Evolutionary conservation across 352 stramenopile species (phyloP).

Genomic region (Halophytophthora polymorphica): DNA sequence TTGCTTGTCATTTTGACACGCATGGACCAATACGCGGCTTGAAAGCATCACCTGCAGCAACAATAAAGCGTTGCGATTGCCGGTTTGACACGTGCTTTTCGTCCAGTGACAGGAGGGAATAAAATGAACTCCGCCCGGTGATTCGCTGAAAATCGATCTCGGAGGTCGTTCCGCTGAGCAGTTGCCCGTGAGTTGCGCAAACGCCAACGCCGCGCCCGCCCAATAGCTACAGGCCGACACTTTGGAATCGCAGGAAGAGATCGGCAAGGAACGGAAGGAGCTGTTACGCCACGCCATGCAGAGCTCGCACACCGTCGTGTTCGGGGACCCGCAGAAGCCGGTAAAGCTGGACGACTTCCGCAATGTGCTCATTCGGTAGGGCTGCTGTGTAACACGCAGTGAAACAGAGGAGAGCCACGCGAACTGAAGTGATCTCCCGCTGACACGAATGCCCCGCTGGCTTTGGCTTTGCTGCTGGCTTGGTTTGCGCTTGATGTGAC

Average conservation of each 20-base stretch:
- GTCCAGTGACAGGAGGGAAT: no score
- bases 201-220: neutral
- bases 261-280: neutral
- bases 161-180: conserved; percentile 1
- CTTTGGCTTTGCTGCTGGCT: neutral
- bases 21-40: neutral
- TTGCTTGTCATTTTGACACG: neutral
- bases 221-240: neutral
- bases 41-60: neutral
- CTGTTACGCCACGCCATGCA: conserved; percentile 30
- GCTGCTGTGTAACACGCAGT: neutral
- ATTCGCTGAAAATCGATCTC: neutral
- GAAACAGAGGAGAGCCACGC: neutral
- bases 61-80: no score
- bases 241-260: no score
- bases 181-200: neutral
- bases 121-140: neutral
- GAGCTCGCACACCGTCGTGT: conserved; percentile 61
- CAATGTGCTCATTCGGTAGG: conserved; percentile 88
- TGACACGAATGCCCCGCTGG: neutral
- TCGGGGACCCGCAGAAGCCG: conserved; percentile 60
- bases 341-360: conserved; percentile 86
- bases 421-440: no score
- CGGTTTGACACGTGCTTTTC: no score
- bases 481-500: neutral